Base-by-base conservation (phyloP, 2,329 filamentous ascomycete genomes). In the Lecanicillium sp. region DNA sequence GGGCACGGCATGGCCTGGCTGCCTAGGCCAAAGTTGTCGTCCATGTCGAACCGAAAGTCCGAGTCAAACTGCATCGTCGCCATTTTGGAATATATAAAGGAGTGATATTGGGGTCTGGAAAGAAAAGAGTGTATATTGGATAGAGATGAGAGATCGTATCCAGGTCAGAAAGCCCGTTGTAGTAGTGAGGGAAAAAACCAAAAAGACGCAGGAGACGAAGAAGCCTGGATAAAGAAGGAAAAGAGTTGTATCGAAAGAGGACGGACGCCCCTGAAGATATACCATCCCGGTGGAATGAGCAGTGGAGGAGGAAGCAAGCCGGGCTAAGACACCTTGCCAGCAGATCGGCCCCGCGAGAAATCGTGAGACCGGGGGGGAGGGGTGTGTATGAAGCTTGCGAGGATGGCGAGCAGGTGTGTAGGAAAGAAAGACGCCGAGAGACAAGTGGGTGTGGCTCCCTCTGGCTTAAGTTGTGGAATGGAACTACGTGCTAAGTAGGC, bases 201-300 rank as follows among this genome's bases (percentile, higher is more conserved):
- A 25, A 37, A 22, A 30, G n/a, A 25, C 36, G 34, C 35, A 32
- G 36, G 30, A 35, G 43, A 37, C 17, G 37, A 29, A 38, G 16
- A 20, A 20, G 33, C 33, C 37, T 40, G 41, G 25, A 16, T 33
- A 33, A 38, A n/a, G n/a, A n/a, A n/a, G n/a, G 32, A 37, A 39
- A 34, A 28, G 27, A 31, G 14, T 43, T 40, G 39, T 29, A 25
- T 29, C 45, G 49, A 43, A 48, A 48, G 46, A 52, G 46, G 58
- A 58, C 51, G 58, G 57, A 56, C 51, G 49, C 51, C 52, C 49
- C 51, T 57, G 52, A 63, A 65, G 59, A 63, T 65, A 64, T 64
- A 65, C 49, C 49, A 49, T 49, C 45, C 51, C 55, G 49, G 47
- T 54, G 58, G 58, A 63, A 62, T 63, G 60, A 49, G 48, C 45